Percentiles rank a stretch among this genome's conserved stretches.
Conservation (phyloP, 106 monocot species). For the Triglochin maritima region DNA sequence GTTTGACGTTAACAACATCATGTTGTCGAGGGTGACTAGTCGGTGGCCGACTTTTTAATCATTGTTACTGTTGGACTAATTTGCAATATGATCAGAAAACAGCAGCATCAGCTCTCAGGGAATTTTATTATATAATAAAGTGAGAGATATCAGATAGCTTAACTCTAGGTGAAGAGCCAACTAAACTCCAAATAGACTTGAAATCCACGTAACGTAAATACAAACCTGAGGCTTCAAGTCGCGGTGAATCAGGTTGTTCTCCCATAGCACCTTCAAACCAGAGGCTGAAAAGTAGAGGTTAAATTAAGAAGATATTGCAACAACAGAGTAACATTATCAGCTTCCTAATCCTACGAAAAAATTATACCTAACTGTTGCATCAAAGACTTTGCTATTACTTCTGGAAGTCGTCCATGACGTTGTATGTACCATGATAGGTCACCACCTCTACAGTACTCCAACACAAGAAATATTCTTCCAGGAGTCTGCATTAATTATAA, state of each 20-base stretch:
- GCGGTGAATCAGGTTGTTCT: conserved; percentile 84
- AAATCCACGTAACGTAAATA: neutral
- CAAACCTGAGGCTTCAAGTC: conserved; percentile 96
- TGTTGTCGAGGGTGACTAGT: too few relatives aligned
- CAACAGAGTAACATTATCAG: neutral
- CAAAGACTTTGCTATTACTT: conserved; percentile 79
- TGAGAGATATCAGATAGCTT: too few relatives aligned
- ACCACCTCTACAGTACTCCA: conserved; percentile 93
- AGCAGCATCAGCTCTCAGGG: too few relatives aligned
- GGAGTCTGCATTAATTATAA: conserved; percentile 9
- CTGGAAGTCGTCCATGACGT: conserved; percentile 52
- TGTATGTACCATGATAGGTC: conserved; percentile 74
- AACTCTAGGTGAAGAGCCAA: too few relatives aligned
- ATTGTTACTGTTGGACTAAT: too few relatives aligned
- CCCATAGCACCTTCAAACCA: conserved; percentile 86
- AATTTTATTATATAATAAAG: too few relatives aligned
- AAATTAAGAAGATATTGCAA: neutral
- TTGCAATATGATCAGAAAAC: too few relatives aligned
- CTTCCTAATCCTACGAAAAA: neutral
- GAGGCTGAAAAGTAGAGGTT: conserved; percentile 34
- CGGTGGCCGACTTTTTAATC: too few relatives aligned
- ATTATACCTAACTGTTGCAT: conserved; percentile 80
- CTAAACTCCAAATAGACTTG: too few relatives aligned
- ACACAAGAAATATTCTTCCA: conserved; percentile 64
- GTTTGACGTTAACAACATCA: too few relatives aligned